Evolutionary conservation across 1,139 yeast genomes (phyloP), one percentile per base, ranked within the genome.

Genomic region (Blastobotrys proliferans): DNA sequence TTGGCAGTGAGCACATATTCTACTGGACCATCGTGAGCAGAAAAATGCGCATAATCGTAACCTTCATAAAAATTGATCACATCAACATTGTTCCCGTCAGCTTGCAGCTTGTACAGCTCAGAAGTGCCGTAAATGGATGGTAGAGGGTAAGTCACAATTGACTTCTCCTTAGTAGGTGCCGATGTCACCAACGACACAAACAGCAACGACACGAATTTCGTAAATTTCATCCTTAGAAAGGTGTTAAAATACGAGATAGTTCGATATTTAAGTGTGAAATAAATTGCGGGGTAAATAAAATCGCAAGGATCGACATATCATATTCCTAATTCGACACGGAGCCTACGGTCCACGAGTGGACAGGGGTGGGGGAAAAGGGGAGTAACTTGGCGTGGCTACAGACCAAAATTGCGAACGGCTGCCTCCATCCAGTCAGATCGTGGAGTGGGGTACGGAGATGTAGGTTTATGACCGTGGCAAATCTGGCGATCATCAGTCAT

Each of bases 301-400:
- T n/a, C n/a, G n/a, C n/a, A n/a, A n/a, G n/a, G n/a, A n/a, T n/a
- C n/a, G n/a, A n/a, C n/a, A n/a, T n/a, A n/a, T n/a, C n/a, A n/a
- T n/a, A n/a, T n/a, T n/a, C n/a, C n/a, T n/a, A n/a, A n/a, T 26
- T 26, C 29, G 29, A 6, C 14, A 26, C 29, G 29, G 29, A 26
- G 13, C 11, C 14, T n/a, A 26, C 29, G 14, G 14, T 26, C 13
- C 29, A 13, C 13, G 11, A 11, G 6, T 26, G 29, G 6, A 26
- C 29, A 6, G 13, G 29, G n/a, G 29, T 26, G 29, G 11, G 29
- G 29, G 29, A 16, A 26, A 26, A 6, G 13, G n/a, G n/a, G 29
- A n/a, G n/a, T n/a, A n/a, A n/a, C n/a, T n/a, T n/a, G n/a, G n/a
- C n/a, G n/a, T n/a, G n/a, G n/a, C n/a, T n/a, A n/a, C n/a, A n/a